Conservation (phyloP, 2,329 filamentous ascomycete genomes). For the Dactylellina drechsleri region DNA sequence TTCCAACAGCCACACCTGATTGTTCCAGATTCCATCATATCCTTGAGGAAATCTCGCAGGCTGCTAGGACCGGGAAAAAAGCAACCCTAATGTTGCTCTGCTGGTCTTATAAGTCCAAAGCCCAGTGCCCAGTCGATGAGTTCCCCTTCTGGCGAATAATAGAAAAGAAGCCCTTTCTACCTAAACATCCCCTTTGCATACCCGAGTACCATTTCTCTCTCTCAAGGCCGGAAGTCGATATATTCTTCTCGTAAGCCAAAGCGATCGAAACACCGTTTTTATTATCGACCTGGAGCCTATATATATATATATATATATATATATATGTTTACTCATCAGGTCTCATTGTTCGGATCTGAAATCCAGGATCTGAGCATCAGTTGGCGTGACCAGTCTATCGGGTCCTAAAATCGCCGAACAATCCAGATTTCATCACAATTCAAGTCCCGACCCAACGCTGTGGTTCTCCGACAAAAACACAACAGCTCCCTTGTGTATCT, state of each 20-base stretch:
- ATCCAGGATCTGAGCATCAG: conserved; percentile 40
- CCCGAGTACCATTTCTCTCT: conserved; percentile 6
- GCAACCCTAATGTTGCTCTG: conserved; percentile 19
- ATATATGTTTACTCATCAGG: not conserved
- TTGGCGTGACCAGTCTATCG: conserved; percentile 51
- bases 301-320: too few species aligned
- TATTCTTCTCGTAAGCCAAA: conserved; percentile 15
- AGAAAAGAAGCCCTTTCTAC: conserved; percentile 13
- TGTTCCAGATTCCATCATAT: conserved; percentile 39
- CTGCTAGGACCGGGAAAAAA: conserved; percentile 41
- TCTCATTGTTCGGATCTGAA: conserved; percentile 1
- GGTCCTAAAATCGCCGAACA: conserved; percentile 54
- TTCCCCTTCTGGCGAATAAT: conserved; percentile 29
- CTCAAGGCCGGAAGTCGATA: not conserved
- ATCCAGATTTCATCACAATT: conserved; percentile 51
- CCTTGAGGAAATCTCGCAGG: conserved; percentile 29
- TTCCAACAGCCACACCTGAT: conserved; percentile 43
- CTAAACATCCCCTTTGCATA: conserved; percentile 31
- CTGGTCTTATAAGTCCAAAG: conserved; percentile 49
- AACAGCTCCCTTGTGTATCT: not conserved
- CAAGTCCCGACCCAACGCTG: conserved; percentile 39
- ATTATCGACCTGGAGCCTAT: conserved; percentile 4
- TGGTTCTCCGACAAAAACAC: conserved; percentile 24
- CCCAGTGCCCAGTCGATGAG: conserved; percentile 29
- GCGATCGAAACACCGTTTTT: not conserved